A percentile compares a stretch with the other conserved stretches of the same genome.
Conservation (phyloP, 352 stramenopile genomes). For the Phytopythium montanum region DNA sequence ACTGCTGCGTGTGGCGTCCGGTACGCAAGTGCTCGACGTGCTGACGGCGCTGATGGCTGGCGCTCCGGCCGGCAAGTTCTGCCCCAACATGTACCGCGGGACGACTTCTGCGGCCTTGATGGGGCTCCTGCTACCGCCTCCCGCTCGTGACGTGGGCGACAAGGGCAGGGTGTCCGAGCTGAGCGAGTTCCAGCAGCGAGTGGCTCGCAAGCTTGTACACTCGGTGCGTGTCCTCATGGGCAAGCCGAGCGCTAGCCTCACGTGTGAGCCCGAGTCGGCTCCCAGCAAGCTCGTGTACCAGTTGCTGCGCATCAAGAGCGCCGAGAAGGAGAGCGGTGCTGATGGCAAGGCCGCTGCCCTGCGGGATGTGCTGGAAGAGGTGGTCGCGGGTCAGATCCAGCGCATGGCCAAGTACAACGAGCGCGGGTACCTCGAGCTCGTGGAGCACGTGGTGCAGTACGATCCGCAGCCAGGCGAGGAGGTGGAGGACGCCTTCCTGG, state of each 20-base stretch:
- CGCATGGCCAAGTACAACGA: slow-evolving; percentile 60
- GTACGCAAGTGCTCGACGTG: slow-evolving; percentile 65
- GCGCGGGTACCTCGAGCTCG: slow-evolving; percentile 26
- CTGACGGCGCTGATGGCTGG: slow-evolving; percentile 56
- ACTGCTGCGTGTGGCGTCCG: slow-evolving; percentile 41
- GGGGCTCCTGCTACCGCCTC: slow-evolving; percentile 23
- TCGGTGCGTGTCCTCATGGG: slow-evolving; percentile 46
- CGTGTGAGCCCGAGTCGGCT: slow-evolving; percentile 36
- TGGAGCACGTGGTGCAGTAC: slow-evolving; percentile 54
- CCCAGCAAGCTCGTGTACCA: slow-evolving; percentile 58
- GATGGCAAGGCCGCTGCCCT: slow-evolving; percentile 8
- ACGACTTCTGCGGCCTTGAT: slow-evolving; percentile 49
- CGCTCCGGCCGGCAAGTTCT: slow-evolving; percentile 46
- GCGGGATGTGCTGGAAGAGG: slow-evolving; percentile 42
- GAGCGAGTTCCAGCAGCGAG: slow-evolving; percentile 45
- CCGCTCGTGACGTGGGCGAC: slow-evolving; percentile 14
- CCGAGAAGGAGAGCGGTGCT: background rate
- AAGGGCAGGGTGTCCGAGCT: slow-evolving; percentile 13
- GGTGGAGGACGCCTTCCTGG: slow-evolving; percentile 34
- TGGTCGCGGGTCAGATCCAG: slow-evolving; percentile 40
- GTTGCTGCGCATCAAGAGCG: slow-evolving; percentile 30
- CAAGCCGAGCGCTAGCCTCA: slow-evolving; percentile 11
- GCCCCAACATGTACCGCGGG: slow-evolving; percentile 69
- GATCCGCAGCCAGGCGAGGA: slow-evolving; percentile 18
- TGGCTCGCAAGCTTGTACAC: slow-evolving; percentile 49